Evolutionary conservation across 257 asterid genomes (phyloP).

Genomic region (Forsythia suspensa): DNA sequence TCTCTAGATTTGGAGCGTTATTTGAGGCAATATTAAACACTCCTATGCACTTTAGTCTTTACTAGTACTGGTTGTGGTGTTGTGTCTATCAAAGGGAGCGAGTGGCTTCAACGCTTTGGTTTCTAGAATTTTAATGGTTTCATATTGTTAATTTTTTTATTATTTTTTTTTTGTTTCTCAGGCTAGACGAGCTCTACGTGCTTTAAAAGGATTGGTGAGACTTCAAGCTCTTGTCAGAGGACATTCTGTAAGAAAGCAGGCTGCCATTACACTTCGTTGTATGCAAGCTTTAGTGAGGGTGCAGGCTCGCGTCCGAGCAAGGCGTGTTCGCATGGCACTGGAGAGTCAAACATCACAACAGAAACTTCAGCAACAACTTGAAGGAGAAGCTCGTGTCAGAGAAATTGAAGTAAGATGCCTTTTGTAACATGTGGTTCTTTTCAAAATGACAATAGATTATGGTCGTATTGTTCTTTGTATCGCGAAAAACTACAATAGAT

Average conservation of each 20-base stretch:
- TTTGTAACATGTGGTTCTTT: not conserved
- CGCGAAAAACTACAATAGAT: not conserved
- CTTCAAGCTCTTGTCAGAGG: slow-evolving; percentile 99
- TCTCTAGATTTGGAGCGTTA: not conserved
- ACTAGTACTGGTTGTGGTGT: not conserved
- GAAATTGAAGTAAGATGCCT: slow-evolving; percentile 79
- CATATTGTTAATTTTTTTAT: not conserved
- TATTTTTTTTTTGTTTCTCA: slow-evolving; percentile 32
- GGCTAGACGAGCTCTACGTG: slow-evolving; percentile 98
- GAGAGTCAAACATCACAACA: slow-evolving; percentile 78
- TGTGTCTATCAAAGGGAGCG: not conserved
- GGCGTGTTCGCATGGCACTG: slow-evolving; percentile 89
- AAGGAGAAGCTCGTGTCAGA: slow-evolving; percentile 75
- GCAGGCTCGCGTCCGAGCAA: slow-evolving; percentile 98
- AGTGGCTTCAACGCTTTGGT: not conserved
- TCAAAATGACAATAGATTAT: not conserved
- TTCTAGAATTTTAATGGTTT: not conserved
- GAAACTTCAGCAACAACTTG: slow-evolving; percentile 71
- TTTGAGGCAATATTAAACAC: not conserved
- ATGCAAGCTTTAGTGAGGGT: slow-evolving; percentile 99
- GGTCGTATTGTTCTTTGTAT: not conserved
- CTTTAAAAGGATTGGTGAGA: slow-evolving; percentile 94
- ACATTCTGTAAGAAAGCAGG: slow-evolving; percentile 98
- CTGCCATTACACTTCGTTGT: slow-evolving; percentile 93
- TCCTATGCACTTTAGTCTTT: not conserved